Conservation (phyloP, 2,329 filamentous ascomycete species). For the Dendryphion nanum region DNA sequence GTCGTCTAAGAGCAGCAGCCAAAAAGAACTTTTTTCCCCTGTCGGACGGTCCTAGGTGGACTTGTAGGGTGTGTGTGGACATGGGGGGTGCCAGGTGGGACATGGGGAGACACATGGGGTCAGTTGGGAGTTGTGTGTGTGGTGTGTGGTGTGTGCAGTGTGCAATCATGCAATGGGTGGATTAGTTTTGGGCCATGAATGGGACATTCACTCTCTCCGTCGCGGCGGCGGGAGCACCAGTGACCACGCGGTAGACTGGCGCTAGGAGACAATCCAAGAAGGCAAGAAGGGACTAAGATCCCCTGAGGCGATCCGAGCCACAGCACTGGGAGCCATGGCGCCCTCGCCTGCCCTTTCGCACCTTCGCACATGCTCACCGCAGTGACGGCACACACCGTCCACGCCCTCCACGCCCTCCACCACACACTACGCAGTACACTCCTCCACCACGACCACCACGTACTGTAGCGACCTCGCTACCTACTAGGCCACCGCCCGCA, state of each 20-base stretch:
- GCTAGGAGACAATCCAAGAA: constrained; percentile 12
- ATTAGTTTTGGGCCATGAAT: constrained; percentile 4
- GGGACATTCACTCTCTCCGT: constrained; percentile 22
- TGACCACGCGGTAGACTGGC: constrained; percentile 25
- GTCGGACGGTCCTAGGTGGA: no score
- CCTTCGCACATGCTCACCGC: not conserved
- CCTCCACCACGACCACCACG: no score
- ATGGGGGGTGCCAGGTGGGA: no score
- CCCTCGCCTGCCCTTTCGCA: not conserved
- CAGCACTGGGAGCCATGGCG: no score
- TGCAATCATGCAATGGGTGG: no score
- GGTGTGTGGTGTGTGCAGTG: no score
- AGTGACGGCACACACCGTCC: not conserved
- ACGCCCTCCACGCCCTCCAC: not conserved
- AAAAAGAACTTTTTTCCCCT: no score
- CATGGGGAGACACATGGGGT: not conserved
- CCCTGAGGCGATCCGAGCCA: no score
- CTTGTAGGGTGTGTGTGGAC: not conserved
- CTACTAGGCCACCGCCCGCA: no score
- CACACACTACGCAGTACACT: not conserved
- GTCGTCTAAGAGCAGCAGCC: no score
- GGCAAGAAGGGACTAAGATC: not conserved
- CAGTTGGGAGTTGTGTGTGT: not conserved
- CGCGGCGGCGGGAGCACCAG: constrained; percentile 31
- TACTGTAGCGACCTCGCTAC: no score